Evolutionary conservation across 805 yeast genomes (phyloP).

Genomic region (Nakazawaea peltata): DNA sequence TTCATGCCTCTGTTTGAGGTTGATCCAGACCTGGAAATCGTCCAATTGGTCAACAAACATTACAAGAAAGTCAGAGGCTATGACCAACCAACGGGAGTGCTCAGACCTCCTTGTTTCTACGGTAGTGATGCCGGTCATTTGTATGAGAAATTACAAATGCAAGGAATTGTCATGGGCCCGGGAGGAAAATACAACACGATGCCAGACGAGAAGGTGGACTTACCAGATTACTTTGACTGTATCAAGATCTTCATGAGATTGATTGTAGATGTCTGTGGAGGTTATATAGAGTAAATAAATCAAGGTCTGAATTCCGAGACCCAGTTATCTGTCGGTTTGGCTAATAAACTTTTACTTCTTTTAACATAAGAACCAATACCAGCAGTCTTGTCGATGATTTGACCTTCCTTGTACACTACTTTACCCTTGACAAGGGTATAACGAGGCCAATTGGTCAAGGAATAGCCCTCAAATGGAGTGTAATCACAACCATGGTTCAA

Average conservation of each 20-base stretch:
- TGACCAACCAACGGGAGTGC: constrained; percentile 18
- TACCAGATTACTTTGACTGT: constrained; percentile 17
- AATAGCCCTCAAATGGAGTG: constrained; percentile 15
- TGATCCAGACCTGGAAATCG: constrained; percentile 15
- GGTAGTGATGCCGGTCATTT: constrained; percentile 20
- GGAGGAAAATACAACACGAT: constrained; percentile 19
- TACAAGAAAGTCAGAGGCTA: constrained; percentile 13
- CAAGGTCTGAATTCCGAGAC: constrained; percentile 10
- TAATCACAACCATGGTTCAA: constrained; percentile 13
- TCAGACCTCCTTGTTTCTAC: constrained; percentile 19
- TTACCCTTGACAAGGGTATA: constrained; percentile 14
- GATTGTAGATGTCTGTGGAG: constrained; percentile 16
- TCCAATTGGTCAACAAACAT: constrained; percentile 12
- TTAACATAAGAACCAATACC: constrained; percentile 9
- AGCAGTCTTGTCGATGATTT: background rate
- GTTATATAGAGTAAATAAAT: constrained; percentile 5
- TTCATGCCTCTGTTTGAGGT: constrained; percentile 20
- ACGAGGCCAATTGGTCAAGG: constrained; percentile 15
- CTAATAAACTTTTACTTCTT: constrained; percentile 8
- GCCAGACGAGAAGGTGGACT: constrained; percentile 19
- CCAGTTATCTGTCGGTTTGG: constrained; percentile 9
- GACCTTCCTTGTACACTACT: constrained; percentile 11
- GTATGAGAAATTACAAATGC: constrained; percentile 17
- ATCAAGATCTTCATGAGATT: constrained; percentile 17
- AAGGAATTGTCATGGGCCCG: constrained; percentile 19